Percentiles rank a stretch among this genome's conserved stretches.
phyloP scores from a whole-genome alignment of 2,329 filamentous ascomycete genomes.

The Xylariaceae sp. region DNA sequence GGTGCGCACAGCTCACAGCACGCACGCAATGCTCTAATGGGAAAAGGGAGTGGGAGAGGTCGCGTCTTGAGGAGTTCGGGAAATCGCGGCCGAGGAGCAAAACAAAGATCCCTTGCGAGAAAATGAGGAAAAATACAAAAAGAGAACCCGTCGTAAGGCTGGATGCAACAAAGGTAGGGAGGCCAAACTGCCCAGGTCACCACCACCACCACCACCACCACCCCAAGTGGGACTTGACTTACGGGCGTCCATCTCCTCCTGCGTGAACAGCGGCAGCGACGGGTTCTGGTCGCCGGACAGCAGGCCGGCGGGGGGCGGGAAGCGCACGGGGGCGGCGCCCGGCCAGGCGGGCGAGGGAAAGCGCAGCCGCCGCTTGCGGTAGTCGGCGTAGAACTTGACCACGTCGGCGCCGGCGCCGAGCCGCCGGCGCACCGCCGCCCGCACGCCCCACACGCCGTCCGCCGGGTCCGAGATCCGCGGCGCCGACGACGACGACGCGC shows the following conservation, averaged over 20 bases:
- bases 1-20: too few relatives aligned
- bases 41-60: too few relatives aligned
- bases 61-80: too few relatives aligned
- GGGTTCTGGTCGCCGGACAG: slow-evolving; percentile 27
- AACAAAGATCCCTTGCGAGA: too few relatives aligned
- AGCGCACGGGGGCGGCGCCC: slow-evolving; percentile 22
- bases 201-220: too few relatives aligned
- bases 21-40: too few relatives aligned
- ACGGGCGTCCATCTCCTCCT: slow-evolving; percentile 42
- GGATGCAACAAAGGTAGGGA: too few relatives aligned
- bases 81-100: too few relatives aligned
- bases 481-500: slow-evolving; percentile 21
- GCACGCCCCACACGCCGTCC: slow-evolving; percentile 39
- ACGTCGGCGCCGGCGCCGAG: slow-evolving; percentile 41
- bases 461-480: slow-evolving; percentile 35
- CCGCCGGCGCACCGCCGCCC: slow-evolving; percentile 37
- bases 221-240: too few relatives aligned
- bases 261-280: slow-evolving; percentile 35
- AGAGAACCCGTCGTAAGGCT: too few relatives aligned
- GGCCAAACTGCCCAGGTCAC: too few relatives aligned
- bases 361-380: slow-evolving; percentile 35
- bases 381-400: slow-evolving; percentile 46
- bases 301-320: slow-evolving; percentile 25
- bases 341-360: slow-evolving; percentile 27
- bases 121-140: too few relatives aligned